Evolutionary conservation across 768 basidiomycete species (phyloP), one percentile per base, ranked within the genome.

Genomic region (Cyclocybe aegerita): DNA sequence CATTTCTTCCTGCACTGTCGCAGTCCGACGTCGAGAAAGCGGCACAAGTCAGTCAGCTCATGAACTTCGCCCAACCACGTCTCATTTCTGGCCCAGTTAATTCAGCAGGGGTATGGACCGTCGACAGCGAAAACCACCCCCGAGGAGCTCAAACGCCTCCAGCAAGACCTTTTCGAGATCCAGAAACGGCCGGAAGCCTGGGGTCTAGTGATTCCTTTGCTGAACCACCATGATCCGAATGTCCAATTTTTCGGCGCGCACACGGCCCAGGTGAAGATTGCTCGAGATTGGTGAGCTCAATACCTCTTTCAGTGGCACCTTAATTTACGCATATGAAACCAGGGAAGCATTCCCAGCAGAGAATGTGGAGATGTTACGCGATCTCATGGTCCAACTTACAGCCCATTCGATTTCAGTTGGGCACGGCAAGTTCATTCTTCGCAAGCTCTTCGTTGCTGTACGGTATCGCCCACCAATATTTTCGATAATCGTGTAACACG

Each of bases 181-280:
- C 88, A 90, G 66, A 88, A 85, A 59, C 71, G 76, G 45, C 83
- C 79, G 11, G 88, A 89, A 59, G 89, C 89, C 3, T 94, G 90
- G 92, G 90, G 89, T 7, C 71, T 94, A 41, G 82, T 93, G 14
- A 76, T 89, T 33, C 90, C 91, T 0, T 78, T 94, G 55, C 69
- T 93, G 17, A 76, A 83, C 10, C 75, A 87, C 60, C 69, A 74
- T 29, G 88, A 95, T 66, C 77, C 78, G 46, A 92, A 92, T 60
- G 90, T 96, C 8, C 89, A 94, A 65, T 98, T 96, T 77, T 96
- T 93, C 61, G 93, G 93, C 2, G 93, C 94, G 4, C 94, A 97
- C 60, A 97, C 92, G 0, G 82, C 88, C 2, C 92, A 95, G 63
- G 90, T 95, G 54, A 98, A 98, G 79, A 92, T 96, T 55, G 84